A percentile compares a stretch with the other conserved stretches of the same genome.
Conservation (phyloP, 768 basidiomycete species). For the Suillus bovinus region DNA sequence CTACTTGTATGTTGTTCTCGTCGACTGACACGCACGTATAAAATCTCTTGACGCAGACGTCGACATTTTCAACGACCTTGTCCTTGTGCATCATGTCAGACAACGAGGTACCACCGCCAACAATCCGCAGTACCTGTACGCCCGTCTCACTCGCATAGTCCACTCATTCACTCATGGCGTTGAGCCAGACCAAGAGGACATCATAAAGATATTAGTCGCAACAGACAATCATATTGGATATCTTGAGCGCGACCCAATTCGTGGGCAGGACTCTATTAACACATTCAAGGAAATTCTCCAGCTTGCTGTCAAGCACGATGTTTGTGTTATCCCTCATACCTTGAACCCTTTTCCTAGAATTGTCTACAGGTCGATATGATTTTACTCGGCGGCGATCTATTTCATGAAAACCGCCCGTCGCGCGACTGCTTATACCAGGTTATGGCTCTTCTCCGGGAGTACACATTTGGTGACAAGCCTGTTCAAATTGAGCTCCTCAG, state of each 20-base stretch:
- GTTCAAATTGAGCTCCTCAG: constrained; percentile 91
- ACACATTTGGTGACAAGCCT: constrained; percentile 85
- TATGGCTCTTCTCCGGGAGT: constrained; percentile 87
- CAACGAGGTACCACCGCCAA: background rate
- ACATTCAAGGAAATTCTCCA: constrained; percentile 94
- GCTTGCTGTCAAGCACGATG: constrained; percentile 85
- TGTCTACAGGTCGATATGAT: constrained; percentile 87
- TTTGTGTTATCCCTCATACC: constrained; percentile 38
- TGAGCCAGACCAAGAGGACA: constrained; percentile 57
- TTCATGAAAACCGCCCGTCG: constrained; percentile 96
- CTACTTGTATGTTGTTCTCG: background rate
- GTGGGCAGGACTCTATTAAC: constrained; percentile 94
- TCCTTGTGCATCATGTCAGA: background rate
- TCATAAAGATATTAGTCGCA: constrained; percentile 82
- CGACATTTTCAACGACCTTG: background rate
- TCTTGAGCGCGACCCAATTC: constrained; percentile 89
- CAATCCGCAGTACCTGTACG: background rate
- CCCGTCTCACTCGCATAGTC: background rate
- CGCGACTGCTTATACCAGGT: constrained; percentile 87
- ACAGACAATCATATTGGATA: constrained; percentile 98
- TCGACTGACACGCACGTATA: too few relatives aligned
- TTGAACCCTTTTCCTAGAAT: background rate
- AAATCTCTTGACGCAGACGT: background rate
- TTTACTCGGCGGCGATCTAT: constrained; percentile 92
- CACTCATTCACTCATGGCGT: background rate